Evolutionary conservation across 1,284 basidiomycete species (phyloP).

Genomic region (Ustilago nuda): DNA sequence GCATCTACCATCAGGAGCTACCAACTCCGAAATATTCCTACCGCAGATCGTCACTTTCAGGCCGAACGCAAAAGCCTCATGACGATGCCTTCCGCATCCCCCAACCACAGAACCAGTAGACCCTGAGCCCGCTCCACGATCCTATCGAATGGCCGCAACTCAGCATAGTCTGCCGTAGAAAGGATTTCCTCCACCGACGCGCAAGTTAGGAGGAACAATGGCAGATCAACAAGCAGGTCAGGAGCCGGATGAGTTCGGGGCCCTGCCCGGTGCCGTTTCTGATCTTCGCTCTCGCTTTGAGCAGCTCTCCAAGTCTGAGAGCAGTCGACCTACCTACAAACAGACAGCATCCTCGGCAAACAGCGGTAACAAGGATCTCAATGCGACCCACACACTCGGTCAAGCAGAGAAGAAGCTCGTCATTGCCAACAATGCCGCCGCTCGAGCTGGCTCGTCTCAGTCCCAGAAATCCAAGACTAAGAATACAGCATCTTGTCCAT

Average conservation of each 20-base stretch:
- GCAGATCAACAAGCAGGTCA: slow-evolving; percentile 25
- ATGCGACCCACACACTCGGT: slow-evolving; percentile 40
- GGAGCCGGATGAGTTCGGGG: slow-evolving; percentile 50
- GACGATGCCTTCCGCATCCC: background rate
- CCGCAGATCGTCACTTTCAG: no score
- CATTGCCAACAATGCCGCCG: slow-evolving; percentile 7
- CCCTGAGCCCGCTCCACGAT: background rate
- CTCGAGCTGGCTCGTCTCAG: background rate
- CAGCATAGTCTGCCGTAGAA: background rate
- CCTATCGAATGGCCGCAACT: background rate
- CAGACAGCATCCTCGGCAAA: slow-evolving; percentile 11
- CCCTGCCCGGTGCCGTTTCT: slow-evolving; percentile 44
- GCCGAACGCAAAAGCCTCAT: background rate
- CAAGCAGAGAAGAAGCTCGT: slow-evolving; percentile 42
- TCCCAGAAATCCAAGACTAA: slow-evolving; percentile 18
- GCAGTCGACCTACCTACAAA: slow-evolving; percentile 24
- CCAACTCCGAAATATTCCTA: no score
- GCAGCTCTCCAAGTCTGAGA: slow-evolving; percentile 50
- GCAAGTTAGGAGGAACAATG: slow-evolving; percentile 15
- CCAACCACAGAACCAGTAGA: background rate
- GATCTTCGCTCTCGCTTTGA: slow-evolving; percentile 50
- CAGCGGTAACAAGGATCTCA: slow-evolving; percentile 23
- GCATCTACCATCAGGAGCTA: no score
- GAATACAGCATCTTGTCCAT: slow-evolving; percentile 6
- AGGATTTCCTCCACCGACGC: background rate